These are phyloP conservation scores for Neonectria punicea DNA, from an alignment of 2,329 filamentous ascomycete genomes.

Conservation along the genomic window DNA sequence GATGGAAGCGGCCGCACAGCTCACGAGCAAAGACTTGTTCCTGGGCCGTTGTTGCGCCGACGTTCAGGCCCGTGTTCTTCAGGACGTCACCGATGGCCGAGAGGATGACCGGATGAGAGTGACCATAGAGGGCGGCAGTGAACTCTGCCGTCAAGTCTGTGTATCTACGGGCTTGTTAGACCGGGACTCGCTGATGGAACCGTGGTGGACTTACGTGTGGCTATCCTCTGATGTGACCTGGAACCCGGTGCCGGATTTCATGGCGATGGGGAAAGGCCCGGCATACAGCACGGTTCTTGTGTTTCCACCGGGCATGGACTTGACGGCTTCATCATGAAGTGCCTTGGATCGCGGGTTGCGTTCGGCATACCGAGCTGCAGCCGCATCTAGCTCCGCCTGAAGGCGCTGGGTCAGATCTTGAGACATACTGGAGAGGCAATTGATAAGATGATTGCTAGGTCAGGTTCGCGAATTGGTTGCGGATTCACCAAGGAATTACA, in stretches of 20 bases:
- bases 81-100: constrained; percentile 58
- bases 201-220: constrained; percentile 41
- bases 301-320: constrained; percentile 57
- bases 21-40: constrained; percentile 63
- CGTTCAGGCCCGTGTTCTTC: constrained; percentile 60
- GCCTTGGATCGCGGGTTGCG: constrained; percentile 52
- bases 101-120: constrained; percentile 67
- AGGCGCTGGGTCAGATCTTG: constrained; percentile 33
- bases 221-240: constrained; percentile 55
- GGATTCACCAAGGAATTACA: neutral
- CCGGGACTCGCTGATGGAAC: neutral
- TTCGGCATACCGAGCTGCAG: constrained; percentile 47
- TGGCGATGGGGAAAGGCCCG: constrained; percentile 56
- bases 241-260: constrained; percentile 50
- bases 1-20: constrained; percentile 64
- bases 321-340: constrained; percentile 51
- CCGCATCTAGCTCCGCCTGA: constrained; percentile 46
- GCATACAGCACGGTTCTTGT: constrained; percentile 57
- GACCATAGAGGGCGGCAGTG: constrained; percentile 73
- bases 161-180: constrained; percentile 52
- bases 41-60: constrained; percentile 62
- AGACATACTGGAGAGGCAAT: constrained; percentile 28
- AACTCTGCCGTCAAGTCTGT: constrained; percentile 72
- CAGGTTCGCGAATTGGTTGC: neutral
- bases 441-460: neutral